Conservation (phyloP, 2,329 filamentous ascomycete species). For the Akanthomyces dipterigenus region DNA sequence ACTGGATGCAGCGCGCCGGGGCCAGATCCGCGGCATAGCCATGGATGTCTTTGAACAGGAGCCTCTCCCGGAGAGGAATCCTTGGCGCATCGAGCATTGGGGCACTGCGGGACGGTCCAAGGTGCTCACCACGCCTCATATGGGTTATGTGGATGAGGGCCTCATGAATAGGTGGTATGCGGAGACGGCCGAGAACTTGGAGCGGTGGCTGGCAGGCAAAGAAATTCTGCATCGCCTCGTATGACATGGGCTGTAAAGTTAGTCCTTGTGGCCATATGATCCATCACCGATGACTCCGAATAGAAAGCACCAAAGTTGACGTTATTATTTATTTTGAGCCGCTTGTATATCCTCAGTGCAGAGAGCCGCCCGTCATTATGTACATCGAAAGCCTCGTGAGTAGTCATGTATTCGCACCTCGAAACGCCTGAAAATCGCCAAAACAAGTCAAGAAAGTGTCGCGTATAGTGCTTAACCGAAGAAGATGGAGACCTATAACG, state of each 20-base stretch:
- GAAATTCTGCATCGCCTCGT: slow-evolving; percentile 16
- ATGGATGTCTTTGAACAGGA: slow-evolving; percentile 70
- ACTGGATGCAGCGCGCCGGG: slow-evolving; percentile 48
- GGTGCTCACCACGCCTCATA: slow-evolving; percentile 63
- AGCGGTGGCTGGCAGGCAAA: slow-evolving; percentile 36
- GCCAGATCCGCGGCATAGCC: slow-evolving; percentile 58
- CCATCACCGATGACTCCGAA: background rate
- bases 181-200: slow-evolving; percentile 57
- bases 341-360: background rate
- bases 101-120: slow-evolving; percentile 51
- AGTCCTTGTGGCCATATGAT: background rate
- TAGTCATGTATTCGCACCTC: slow-evolving; percentile 8
- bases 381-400: slow-evolving; percentile 9
- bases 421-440: slow-evolving; percentile 7
- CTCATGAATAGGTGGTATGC: slow-evolving; percentile 60
- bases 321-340: background rate
- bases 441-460: slow-evolving; percentile 2
- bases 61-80: slow-evolving; percentile 58
- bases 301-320: background rate
- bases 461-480: slow-evolving; percentile 29
- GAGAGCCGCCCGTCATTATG: slow-evolving; percentile 4
- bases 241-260: background rate
- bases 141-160: slow-evolving; percentile 66
- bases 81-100: slow-evolving; percentile 61
- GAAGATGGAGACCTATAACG: slow-evolving; percentile 28